phyloP scores from a whole-genome alignment of 2,329 filamentous ascomycete species.

The Dryadomyces sulphureus region DNA sequence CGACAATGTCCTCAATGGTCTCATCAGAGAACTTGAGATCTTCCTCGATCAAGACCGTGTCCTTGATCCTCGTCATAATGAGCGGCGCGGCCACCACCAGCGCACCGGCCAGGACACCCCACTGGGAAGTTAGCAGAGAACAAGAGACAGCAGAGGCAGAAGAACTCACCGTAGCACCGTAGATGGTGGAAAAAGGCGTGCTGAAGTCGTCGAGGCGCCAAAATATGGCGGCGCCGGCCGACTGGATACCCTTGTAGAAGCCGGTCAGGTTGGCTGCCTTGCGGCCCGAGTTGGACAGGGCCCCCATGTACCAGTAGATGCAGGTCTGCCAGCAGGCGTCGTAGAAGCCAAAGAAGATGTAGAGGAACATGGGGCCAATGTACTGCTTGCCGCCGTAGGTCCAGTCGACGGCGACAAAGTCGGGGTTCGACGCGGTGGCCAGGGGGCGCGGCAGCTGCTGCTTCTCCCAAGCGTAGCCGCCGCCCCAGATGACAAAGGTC shows the following conservation, averaged over 20 bases:
- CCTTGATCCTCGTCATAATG: constrained; percentile 64
- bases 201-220: constrained; percentile 53
- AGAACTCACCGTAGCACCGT: constrained; percentile 37
- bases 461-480: constrained; percentile 64
- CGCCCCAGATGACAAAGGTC: constrained; percentile 71
- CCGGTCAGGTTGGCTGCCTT: constrained; percentile 81
- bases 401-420: constrained; percentile 43
- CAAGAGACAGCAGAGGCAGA: not conserved
- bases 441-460: constrained; percentile 46
- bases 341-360: constrained; percentile 81
- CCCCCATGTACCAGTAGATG: constrained; percentile 93
- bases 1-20: constrained; percentile 54
- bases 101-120: constrained; percentile 61
- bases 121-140: constrained; percentile 28
- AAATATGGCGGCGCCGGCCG: constrained; percentile 66
- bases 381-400: constrained; percentile 40
- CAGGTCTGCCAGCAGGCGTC: constrained; percentile 84
- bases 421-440: constrained; percentile 35
- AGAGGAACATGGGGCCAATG: constrained; percentile 71
- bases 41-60: constrained; percentile 66
- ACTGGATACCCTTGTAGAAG: constrained; percentile 46
- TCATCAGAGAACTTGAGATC: constrained; percentile 79
- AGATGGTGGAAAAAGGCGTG: constrained; percentile 55
- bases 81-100: constrained; percentile 66
- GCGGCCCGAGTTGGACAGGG: constrained; percentile 81